Evolutionary conservation across 768 basidiomycete genomes (phyloP).

Genomic region (Pleurotus djamor): DNA sequence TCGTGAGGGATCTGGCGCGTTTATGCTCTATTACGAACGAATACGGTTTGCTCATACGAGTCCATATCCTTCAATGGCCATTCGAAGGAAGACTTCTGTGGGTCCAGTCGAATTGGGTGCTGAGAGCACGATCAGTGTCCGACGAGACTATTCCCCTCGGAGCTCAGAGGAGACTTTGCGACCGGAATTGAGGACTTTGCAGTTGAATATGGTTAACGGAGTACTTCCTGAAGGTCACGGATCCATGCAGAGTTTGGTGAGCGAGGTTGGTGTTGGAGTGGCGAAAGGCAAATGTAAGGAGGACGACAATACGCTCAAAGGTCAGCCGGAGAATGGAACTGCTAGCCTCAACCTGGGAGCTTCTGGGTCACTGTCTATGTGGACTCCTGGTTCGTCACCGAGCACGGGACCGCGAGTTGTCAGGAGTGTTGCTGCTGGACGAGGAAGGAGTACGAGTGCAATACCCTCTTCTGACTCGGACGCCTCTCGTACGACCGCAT

Average conservation of each 20-base stretch:
- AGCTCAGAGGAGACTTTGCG: constrained; percentile 69
- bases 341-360: constrained; percentile 5
- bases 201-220: constrained; percentile 27
- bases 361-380: constrained; percentile 3
- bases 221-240: constrained; percentile 18
- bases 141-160: constrained; percentile 19
- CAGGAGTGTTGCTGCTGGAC: constrained; percentile 49
- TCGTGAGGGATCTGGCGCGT: constrained; percentile 70
- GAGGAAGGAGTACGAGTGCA: constrained; percentile 34
- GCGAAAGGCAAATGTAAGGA: constrained; percentile 8
- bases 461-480: constrained; percentile 4
- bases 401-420: constrained; percentile 48
- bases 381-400: constrained; percentile 6
- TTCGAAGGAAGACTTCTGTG: constrained; percentile 9
- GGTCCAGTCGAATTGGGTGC: constrained; percentile 13
- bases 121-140: constrained; percentile 7
- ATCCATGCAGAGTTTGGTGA: constrained; percentile 45
- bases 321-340: constrained; percentile 9
- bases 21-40: constrained; percentile 96
- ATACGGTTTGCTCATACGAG: constrained; percentile 16
- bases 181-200: constrained; percentile 43
- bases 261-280: constrained; percentile 16
- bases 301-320: not conserved
- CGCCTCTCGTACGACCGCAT: not conserved
- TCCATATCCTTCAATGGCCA: constrained; percentile 8